Evolutionary conservation across 169 alveolate genomes (phyloP), one percentile per base, ranked within the genome.

Genomic region (Eimeria nieschulzi): DNA sequence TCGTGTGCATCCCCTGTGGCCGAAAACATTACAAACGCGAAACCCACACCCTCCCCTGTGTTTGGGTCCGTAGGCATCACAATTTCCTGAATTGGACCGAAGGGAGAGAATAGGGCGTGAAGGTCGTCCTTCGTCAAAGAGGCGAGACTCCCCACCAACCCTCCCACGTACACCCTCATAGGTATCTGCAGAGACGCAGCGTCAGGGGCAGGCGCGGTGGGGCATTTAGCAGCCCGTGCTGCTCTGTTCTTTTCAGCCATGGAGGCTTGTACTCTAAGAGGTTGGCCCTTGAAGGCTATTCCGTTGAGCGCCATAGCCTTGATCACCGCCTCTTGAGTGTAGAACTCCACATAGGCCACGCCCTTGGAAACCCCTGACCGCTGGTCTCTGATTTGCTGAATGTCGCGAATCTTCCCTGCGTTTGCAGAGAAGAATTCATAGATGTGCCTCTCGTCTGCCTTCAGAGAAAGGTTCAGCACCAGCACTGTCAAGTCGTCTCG

Each of bases 231-330:
- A 0, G 99, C 99, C 59, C 96, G 95, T 9, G 99, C 99, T 54
- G 99, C 99, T 82, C 99, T 95, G 95, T 99, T 99, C 95, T 98
- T 99, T 94, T 99, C 99, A 3, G 99, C 99, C 96, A 98, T 99
- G 39, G 99, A 98, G 23, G 99, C 97, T 92, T 98, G 98, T 51
- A 99, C 98, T 10, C 96, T 95, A 8, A 97, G 84, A 6, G 99
- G 97, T 87, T 97, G 97, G 23, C 99, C 99, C 92, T 96, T 96
- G 66, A 98, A 91, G 92, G 95, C 95, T 82, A 96, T 96, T 0
- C 99, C 99, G 84, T 97, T 96, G 72, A 98, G 95, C 39, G 97
- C 97, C 95, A 98, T 95, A 7, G 99, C 99, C 94, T 97, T 96
- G 88, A 97, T 94, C 55, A 98, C 99, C 21, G 99, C 95, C 91